Evolutionary conservation across 2,329 filamentous ascomycete genomes (phyloP), one percentile per base, ranked within the genome.

Genomic region (Nemania sp.): DNA sequence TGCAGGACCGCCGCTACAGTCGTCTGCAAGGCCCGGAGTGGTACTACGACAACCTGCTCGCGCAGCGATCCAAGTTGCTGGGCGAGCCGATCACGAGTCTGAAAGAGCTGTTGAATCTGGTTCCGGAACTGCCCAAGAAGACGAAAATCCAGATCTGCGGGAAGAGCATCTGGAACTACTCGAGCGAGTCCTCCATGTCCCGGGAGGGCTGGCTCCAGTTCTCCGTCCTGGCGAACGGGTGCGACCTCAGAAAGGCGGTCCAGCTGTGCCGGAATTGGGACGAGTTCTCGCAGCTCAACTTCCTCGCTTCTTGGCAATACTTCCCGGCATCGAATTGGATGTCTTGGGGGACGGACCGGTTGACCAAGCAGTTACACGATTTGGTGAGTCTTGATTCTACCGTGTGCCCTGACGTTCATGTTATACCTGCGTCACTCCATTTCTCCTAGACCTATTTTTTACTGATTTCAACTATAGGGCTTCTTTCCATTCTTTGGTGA

Each of bases 201-300:
- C 73, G 79, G 54, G 76, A 78, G 29, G 80, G 80, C 3, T 83
- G 80, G 81, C 72, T 80, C 20, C 80, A 82, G 34, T 83, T 82
- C 66, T 80, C 77, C 20, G 73, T 82, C 61, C 76, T 82, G 65
- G 79, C 80, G 1, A 81, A 80, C 67, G 78, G 80, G 52, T 80
- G 78, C 54, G 69, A 72, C 48, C 73, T 83, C 4, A 72, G 74
- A 48, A 74, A 80, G 45, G 79, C 78, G 3, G 74, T 81, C 20
- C 68, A 75, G n/a, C 73, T 82, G 11, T 82, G 80, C 63, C 75
- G 79, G 25, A 79, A 79, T 66, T 82, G 79, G 80, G 76, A 80
- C 42, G 80, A 82, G 65, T 80, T 82, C 65, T 80, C 76, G 56
- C 77, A 81, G 63, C 68, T 83, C 18, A 80, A 78, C 57, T 76